These are phyloP conservation scores for Aspergillus sp. DNA, from an alignment of 2,329 filamentous ascomycete genomes.

Conservation along the genomic window DNA sequence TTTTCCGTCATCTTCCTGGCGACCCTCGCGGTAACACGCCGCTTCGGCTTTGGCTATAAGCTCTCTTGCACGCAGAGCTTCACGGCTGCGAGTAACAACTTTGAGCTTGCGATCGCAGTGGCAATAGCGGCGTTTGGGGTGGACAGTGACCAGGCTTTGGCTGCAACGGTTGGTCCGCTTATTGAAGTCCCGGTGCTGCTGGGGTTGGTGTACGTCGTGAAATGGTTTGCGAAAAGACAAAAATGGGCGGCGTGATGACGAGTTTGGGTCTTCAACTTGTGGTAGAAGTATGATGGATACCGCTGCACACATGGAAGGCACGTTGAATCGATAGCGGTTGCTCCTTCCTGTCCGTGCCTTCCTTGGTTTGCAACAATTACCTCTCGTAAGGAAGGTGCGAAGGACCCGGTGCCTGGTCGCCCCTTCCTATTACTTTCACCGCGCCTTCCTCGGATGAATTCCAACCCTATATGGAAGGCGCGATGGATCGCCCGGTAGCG, in stretches of 20 bases:
- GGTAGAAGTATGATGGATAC: neutral
- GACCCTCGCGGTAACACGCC: constrained; percentile 66
- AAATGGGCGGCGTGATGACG: constrained; percentile 26
- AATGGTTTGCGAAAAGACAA: constrained; percentile 33
- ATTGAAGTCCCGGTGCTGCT: constrained; percentile 86
- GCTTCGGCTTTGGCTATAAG: constrained; percentile 75
- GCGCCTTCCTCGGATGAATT: neutral
- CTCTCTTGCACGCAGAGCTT: constrained; percentile 79
- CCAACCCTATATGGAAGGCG: neutral
- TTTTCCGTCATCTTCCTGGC: constrained; percentile 75
- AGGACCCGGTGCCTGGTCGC: neutral
- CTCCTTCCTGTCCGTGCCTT: neutral
- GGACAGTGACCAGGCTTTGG: constrained; percentile 77
- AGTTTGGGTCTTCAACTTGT: neutral
- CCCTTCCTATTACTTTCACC: neutral
- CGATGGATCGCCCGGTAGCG: too few relatives aligned
- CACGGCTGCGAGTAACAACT: constrained; percentile 90
- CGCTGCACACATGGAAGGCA: neutral
- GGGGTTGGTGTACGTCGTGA: constrained; percentile 74
- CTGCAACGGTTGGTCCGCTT: constrained; percentile 80
- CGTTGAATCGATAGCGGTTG: neutral
- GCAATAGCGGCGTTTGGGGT: constrained; percentile 80
- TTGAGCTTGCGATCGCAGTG: constrained; percentile 88
- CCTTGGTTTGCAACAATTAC: neutral
- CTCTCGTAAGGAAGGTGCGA: neutral